Evolutionary conservation across 495 filamentous ascomycete genomes (phyloP).

Genomic region (Neurospora sp.): DNA sequence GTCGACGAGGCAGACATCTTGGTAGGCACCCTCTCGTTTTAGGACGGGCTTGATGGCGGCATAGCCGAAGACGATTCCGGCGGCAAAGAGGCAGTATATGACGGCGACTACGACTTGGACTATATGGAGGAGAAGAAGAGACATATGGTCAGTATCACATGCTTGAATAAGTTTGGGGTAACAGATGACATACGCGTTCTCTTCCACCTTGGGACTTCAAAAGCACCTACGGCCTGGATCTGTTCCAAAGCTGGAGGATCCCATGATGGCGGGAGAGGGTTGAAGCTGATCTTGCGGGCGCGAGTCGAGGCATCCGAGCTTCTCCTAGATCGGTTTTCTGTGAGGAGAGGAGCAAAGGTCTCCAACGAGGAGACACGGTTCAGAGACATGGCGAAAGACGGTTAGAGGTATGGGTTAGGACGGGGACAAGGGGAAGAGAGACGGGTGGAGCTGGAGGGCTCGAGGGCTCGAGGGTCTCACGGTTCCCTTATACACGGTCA

Average conservation of each 20-base stretch:
- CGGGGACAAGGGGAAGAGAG: background rate
- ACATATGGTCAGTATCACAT: constrained; percentile 8
- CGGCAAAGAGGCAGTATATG: constrained; percentile 71
- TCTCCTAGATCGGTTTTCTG: constrained; percentile 28
- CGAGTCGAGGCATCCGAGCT: constrained; percentile 32
- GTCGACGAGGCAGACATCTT: constrained; percentile 40
- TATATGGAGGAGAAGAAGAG: constrained; percentile 8
- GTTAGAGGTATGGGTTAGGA: background rate
- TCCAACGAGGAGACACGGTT: constrained; percentile 42
- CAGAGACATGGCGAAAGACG: constrained; percentile 33
- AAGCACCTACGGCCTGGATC: constrained; percentile 50
- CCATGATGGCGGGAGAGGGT: constrained; percentile 42
- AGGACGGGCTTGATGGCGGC: constrained; percentile 77
- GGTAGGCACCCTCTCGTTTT: constrained; percentile 65
- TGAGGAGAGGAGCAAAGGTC: constrained; percentile 33
- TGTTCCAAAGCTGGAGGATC: constrained; percentile 23
- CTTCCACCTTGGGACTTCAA: constrained; percentile 55
- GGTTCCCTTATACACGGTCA: background rate
- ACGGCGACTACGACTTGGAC: constrained; percentile 58
- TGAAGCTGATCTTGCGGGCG: constrained; percentile 42
- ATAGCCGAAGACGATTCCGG: constrained; percentile 75
- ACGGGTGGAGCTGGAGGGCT: background rate
- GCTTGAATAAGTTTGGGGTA: background rate
- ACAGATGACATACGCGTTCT: constrained; percentile 46
- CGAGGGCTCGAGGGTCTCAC: background rate